A percentile compares a stretch with the other conserved stretches of the same genome.
phyloP scores from a whole-genome alignment of 441 rosid species.

The Corymbia citriodora region DNA sequence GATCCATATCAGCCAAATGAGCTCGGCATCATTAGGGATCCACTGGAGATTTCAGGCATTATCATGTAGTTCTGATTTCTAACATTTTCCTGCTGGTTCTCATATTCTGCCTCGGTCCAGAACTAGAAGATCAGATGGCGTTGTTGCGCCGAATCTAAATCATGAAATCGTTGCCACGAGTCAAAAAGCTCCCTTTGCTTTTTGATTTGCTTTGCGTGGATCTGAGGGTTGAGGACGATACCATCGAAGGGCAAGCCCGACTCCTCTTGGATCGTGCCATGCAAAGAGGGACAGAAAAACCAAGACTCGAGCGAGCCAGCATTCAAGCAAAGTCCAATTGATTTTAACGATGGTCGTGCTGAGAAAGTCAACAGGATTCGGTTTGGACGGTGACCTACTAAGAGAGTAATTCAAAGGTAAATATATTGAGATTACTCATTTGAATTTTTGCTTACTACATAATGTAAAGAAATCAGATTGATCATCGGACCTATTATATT shows the following conservation, averaged over 20 bases:
- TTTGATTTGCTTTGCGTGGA: not conserved
- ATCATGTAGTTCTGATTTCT: not conserved
- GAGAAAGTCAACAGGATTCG: not conserved
- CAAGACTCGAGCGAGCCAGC: not conserved
- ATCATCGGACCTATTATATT: rapidly evolving
- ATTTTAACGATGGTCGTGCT: not conserved
- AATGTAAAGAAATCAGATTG: not conserved
- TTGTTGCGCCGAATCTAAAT: not conserved
- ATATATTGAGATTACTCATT: not conserved
- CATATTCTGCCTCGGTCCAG: not conserved
- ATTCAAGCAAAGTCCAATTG: not conserved
- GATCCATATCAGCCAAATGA: not conserved
- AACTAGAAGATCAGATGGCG: not conserved
- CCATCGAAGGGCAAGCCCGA: not conserved
- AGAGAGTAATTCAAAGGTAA: not conserved
- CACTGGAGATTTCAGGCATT: not conserved
- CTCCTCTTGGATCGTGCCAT: not conserved
- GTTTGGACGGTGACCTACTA: not conserved
- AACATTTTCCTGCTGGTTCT: not conserved
- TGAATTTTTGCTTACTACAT: not conserved
- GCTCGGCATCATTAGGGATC: rapidly evolving
- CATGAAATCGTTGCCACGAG: not conserved
- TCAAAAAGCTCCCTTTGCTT: not conserved
- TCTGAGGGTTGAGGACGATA: not conserved
- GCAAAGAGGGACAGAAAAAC: not conserved